These are phyloP conservation scores for Coix lacrymajobi DNA, from an alignment of 176 grass and related monocot species.

Conservation along the genomic window DNA sequence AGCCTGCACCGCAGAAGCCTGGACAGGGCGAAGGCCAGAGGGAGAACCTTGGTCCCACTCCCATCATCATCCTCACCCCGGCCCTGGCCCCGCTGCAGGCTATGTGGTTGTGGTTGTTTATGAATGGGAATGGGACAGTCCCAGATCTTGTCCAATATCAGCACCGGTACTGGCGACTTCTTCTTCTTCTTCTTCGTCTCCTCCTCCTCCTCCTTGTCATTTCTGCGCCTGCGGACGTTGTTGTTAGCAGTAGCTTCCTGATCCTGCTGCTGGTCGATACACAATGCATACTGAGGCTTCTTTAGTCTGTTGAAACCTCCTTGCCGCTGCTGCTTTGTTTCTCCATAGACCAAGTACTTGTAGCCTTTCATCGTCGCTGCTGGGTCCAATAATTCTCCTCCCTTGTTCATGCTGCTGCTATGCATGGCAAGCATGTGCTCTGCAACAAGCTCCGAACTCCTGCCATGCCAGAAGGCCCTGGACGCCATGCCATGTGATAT, in stretches of 20 bases:
- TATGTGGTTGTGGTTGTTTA: too few relatives aligned
- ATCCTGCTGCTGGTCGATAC: too few relatives aligned
- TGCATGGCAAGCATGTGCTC: background rate
- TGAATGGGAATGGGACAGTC: too few relatives aligned
- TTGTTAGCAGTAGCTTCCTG: too few relatives aligned
- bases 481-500: background rate
- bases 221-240: too few relatives aligned
- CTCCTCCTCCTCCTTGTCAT: background rate
- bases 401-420: background rate
- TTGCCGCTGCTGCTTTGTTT: background rate
- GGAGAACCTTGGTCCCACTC: background rate
- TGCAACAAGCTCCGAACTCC: background rate
- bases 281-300: too few relatives aligned
- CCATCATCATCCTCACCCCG: too few relatives aligned
- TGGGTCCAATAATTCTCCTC: background rate
- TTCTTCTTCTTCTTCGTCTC: background rate
- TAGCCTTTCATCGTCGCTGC: background rate
- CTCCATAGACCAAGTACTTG: slow-evolving; percentile 7
- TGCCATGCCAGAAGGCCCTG: background rate
- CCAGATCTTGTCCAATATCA: background rate
- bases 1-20: background rate
- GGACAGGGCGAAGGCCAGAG: background rate
- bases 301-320: too few relatives aligned
- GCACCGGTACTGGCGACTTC: background rate
- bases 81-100: too few relatives aligned